Evolutionary conservation across 768 basidiomycete species (phyloP).

Genomic region (Lentinula raphanica): DNA sequence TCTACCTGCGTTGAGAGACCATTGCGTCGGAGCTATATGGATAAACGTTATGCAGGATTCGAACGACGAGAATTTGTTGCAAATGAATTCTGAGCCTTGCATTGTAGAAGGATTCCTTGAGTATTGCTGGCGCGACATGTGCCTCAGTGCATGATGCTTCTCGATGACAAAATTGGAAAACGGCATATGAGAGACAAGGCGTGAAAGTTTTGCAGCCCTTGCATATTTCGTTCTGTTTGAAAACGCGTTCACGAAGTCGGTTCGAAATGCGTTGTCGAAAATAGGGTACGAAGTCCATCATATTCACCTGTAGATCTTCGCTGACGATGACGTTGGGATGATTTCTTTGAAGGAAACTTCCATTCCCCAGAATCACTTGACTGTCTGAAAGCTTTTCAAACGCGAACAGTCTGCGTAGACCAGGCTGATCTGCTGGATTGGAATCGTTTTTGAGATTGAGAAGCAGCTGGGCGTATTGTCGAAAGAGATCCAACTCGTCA

Average conservation of each 20-base stretch:
- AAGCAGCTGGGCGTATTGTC: slow-evolving; percentile 28
- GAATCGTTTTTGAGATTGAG: slow-evolving; percentile 20
- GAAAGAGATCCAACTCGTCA: slow-evolving; percentile 27
- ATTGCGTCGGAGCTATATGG: not conserved
- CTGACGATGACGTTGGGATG: not conserved
- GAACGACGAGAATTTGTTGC: slow-evolving; percentile 44
- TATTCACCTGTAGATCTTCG: not conserved
- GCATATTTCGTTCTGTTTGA: slow-evolving; percentile 25
- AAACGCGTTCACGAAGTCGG: slow-evolving; percentile 24
- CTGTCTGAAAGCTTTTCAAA: slow-evolving; percentile 24
- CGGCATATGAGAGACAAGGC: slow-evolving; percentile 32
- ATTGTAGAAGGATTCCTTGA: slow-evolving; percentile 32
- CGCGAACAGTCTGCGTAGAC: slow-evolving; percentile 30
- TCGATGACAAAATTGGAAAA: slow-evolving; percentile 28
- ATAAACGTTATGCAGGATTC: slow-evolving; percentile 12
- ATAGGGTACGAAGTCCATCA: slow-evolving; percentile 16
- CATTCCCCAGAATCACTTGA: slow-evolving; percentile 14
- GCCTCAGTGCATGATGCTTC: slow-evolving; percentile 27
- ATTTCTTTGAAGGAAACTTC: slow-evolving; percentile 2
- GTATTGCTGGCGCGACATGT: slow-evolving; percentile 22
- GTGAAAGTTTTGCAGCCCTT: slow-evolving; percentile 25
- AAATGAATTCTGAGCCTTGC: slow-evolving; percentile 38
- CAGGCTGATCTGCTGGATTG: slow-evolving; percentile 19
- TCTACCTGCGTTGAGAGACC: not conserved
- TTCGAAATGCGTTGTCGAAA: slow-evolving; percentile 21